Evolutionary conservation across 2,329 filamentous ascomycete genomes (phyloP).

Genomic region (Aspergillus pseudoviridinutans): DNA sequence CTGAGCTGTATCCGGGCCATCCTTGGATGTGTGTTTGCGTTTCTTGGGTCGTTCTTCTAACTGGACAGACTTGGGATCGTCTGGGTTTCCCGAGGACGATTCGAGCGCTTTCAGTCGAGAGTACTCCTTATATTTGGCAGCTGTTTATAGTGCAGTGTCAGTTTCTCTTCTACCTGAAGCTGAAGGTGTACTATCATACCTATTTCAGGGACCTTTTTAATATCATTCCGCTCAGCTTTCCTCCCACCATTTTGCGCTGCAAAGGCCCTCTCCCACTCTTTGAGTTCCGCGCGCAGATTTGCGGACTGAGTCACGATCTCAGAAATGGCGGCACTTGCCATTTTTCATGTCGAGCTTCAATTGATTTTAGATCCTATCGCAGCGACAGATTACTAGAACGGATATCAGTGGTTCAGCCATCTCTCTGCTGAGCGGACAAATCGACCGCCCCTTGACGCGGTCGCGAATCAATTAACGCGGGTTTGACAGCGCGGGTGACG

Average conservation of each 20-base stretch:
- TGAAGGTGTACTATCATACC: constrained; percentile 24
- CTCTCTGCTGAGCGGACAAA: neutral
- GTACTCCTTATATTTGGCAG: constrained; percentile 48
- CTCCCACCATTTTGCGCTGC: constrained; percentile 39
- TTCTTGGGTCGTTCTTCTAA: constrained; percentile 25
- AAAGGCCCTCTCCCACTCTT: constrained; percentile 47
- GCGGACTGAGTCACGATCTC: constrained; percentile 27
- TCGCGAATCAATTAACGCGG: constrained; percentile 29
- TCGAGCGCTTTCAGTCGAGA: constrained; percentile 38
- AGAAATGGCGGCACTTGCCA: constrained; percentile 20
- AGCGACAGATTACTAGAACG: neutral
- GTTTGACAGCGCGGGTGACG: constrained; percentile 17
- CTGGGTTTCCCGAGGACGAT: constrained; percentile 17
- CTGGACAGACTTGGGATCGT: constrained; percentile 11
- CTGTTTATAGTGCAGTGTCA: constrained; percentile 18
- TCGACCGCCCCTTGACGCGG: constrained; percentile 17
- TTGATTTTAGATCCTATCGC: neutral
- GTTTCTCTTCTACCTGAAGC: neutral
- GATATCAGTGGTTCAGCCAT: neutral
- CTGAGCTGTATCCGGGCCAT: constrained; percentile 15
- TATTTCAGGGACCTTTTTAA: constrained; percentile 44
- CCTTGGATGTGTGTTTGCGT: constrained; percentile 30
- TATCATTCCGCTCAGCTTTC: constrained; percentile 46
- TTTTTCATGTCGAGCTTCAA: constrained; percentile 18
- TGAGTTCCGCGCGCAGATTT: constrained; percentile 41